Evolutionary conservation across 2,329 filamentous ascomycete species (phyloP), one percentile per base, ranked within the genome.

Genomic region (Pestalotiopsis sp.): DNA sequence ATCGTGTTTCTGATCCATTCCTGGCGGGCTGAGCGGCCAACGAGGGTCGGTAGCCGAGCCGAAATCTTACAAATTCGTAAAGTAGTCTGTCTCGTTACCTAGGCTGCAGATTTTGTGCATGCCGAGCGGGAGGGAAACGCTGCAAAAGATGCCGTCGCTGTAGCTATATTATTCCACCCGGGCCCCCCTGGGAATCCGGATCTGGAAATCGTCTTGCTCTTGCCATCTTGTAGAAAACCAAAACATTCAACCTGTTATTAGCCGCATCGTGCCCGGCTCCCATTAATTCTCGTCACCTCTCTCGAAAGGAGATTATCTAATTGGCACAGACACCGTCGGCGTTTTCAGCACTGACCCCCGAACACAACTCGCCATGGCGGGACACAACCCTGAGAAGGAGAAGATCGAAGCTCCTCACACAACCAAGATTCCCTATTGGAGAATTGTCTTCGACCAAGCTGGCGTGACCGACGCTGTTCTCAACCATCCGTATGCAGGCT

Each of bases 381-480:
- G 14, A 27, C 27, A 64, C n/a, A 63, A 63, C 31, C 61, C 7
- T 31, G 61, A 64, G 61, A 64, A 49, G 61, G 63, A 57, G n/a
- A 31, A 36, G n/a, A 36, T 66, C 27, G 63, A 66, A 13, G 23
- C 23, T 57, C 17, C 63, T 25, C 17, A 36, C 14, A n/a, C 63
- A 14, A 23, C n/a, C 41, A 67, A 63, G 6, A 69, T 69, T 45
- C 68, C 68, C 12, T 68, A 65, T 31, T 69, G 68, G 68, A 66
- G 68, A 14, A 61, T 70, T 45, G 69, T 92, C 66, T 74, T 85
- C 58, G 84, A 90, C 75, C 89, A 88, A 67, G 83, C 84, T 38
- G 85, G 85, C 57, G 79, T 92, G 61, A 89, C 85, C 1, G 81
- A 84, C 61, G 82, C 85, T 68, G 85, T 90, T 12, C 79, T 89